Conservation (phyloP, 257 asterid species). For the Solanum rostratum region DNA sequence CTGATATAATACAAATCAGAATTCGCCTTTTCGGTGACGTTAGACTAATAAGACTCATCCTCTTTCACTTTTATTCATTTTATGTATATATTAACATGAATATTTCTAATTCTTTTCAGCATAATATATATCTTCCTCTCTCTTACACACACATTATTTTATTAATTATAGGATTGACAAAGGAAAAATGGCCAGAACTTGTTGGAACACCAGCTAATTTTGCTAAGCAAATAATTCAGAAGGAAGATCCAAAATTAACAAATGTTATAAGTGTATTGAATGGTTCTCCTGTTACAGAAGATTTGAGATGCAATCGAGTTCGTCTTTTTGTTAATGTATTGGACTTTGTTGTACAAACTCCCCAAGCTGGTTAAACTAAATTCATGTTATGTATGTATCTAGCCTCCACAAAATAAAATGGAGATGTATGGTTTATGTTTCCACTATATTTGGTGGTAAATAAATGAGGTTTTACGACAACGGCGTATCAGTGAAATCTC, state of each 20-base stretch:
- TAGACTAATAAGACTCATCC: no score
- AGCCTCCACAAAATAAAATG: neutral
- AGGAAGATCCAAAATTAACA: neutral
- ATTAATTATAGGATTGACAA: neutral
- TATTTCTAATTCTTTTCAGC: neutral
- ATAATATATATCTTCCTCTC: neutral
- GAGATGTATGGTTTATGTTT: neutral
- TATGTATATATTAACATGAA: neutral
- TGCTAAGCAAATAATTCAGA: neutral
- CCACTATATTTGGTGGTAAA: neutral
- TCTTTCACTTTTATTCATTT: no score
- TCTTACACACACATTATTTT: neutral
- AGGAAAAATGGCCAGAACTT: neutral
- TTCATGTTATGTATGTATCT: neutral
- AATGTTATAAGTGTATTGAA: neutral
- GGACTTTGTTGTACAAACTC: neutral
- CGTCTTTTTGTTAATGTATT: neutral
- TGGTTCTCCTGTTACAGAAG: neutral
- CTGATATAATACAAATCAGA: no score
- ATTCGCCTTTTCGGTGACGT: no score
- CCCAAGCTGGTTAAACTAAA: neutral
- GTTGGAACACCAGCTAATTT: neutral
- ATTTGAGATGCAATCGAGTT: neutral
- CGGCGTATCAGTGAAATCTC: neutral
- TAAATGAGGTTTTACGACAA: neutral